Conservation (phyloP, 176 grass and related monocot species). For the Triticum turgidum region DNA sequence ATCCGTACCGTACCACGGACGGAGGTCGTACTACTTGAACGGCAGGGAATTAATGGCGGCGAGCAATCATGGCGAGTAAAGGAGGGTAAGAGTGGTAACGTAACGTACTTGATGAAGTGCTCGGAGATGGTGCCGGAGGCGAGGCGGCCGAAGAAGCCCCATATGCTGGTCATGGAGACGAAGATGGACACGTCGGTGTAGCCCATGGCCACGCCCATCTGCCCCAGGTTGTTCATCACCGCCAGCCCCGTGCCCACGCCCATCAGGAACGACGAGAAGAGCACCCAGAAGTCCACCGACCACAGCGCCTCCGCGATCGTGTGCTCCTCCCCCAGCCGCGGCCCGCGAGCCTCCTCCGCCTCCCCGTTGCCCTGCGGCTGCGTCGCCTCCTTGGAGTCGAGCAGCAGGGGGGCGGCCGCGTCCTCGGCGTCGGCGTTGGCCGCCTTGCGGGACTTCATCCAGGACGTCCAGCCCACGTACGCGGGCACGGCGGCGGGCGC, state of each 20-base stretch:
- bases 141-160: constrained; percentile 96
- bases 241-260: constrained; percentile 87
- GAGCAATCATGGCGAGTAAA: neutral
- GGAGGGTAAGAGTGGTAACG: neutral
- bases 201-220: constrained; percentile 92
- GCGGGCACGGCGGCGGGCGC: constrained; percentile 70
- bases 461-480: constrained; percentile 44
- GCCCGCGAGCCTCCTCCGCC: neutral
- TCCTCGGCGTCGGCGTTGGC: constrained; percentile 52
- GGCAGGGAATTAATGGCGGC: neutral
- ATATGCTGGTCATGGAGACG: constrained; percentile 94
- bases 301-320: constrained; percentile 66
- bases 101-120: constrained; percentile 86
- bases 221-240: constrained; percentile 98
- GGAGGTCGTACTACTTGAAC: neutral
- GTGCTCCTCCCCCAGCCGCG: constrained; percentile 87
- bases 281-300: constrained; percentile 80
- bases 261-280: constrained; percentile 83
- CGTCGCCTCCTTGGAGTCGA: neutral
- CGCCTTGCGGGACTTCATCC: constrained; percentile 15
- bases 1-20: constrained; percentile 24
- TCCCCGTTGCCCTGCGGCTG: no score
- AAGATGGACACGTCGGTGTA: constrained; percentile 89
- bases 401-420: constrained; percentile 19
- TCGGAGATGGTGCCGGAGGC: constrained; percentile 88